Evolutionary conservation across 2,329 filamentous ascomycete genomes (phyloP), one percentile per base, ranked within the genome.

Genomic region (Elsinoe perseae): DNA sequence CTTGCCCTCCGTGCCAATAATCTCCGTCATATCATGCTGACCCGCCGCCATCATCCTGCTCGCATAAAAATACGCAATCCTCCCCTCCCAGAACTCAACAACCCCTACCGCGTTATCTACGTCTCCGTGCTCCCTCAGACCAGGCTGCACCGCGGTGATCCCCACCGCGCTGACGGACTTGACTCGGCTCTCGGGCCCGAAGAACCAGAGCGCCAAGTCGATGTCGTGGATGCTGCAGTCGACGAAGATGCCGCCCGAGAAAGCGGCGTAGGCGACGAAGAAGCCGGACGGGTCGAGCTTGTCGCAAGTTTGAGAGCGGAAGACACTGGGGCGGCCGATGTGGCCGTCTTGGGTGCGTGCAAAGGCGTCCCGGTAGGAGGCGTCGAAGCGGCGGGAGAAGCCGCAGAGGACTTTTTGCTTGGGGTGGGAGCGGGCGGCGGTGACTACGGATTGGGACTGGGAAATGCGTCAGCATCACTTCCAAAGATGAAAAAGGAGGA

Each of bases 201-300:
- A 82, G 72, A 80, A 84, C 81, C 81, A 85, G 1, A 84, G 71
- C 0, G 80, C 75, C 1, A 85, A 75, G 60, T 84, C 82, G 62
- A 87, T 86, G 63, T 87, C 84, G 72, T 87, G 84, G 64, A 87
- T 81, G 53, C 80, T 81, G 71, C 81, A 84, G 72, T 87, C 84
- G 57, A 86, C 84, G 62, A 87, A 87, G 65, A 86, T 85, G 20
- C 83, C 83, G 30, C 84, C 84, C 1, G 74, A 79, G 69, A 80
- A 83, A 62, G 82, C 73, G 10, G 84, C 81, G 68, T 86, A 87
- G 20, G 77, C 74, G 56, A 87, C 82, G 66, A 86, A 87, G 75
- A 85, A 86, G 44, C 83, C 83, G 0, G 75, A 76, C 0, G 82
- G 80, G 58, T 85, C 81, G 57, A 80, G 76, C 66, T 81, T 84